Base-by-base conservation (phyloP, 2,329 filamentous ascomycete species). In the Fusarium musae region DNA sequence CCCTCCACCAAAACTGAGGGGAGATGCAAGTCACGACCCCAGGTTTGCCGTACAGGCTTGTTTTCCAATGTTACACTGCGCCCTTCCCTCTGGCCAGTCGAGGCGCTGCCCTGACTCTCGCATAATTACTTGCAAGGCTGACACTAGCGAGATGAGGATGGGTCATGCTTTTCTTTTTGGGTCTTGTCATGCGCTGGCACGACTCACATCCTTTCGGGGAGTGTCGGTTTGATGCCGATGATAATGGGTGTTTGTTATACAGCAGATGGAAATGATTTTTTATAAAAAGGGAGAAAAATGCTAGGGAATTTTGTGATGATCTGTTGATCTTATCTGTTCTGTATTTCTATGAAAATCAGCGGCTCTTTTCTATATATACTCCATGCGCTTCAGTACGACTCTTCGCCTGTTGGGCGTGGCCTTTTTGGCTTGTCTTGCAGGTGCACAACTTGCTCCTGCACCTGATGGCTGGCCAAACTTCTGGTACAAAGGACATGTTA, bases 381-480 rank as follows among this genome's bases (percentile, higher is more conserved):
- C 12, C 37, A 57, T 72, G 63, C 59, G 11, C 9, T n/a, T 6
- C 10, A 47, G 11, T n/a, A 58, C 36, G 12, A 43, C 34, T 1
- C 13, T 66, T 36, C 34, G 28, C 16, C 17, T 73, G 1, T 2
- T 73, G 1, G 32, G 40, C 9, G 12, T n/a, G 7, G 11, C 43
- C 2, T 1, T 67, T 7, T 11, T 63, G 17, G 37, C 34, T 1
- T 36, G 58, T 43, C 2, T 70, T 17, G 19, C 44, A 13, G 47
- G 16, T 26, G 54, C 54, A 9, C 66, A 73, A 34, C 58, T 59
- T n/a, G 59, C 69, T 6, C 37, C 66, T 6, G 44, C 53, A 3
- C 76, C 75, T 12, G 37, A 40, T 17, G 68, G 69, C 2, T 78
- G 76, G 77, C 77, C 77, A 9, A 47, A 56, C 4, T 78, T 77